Evolutionary conservation across 192 early-diverging fungal genomes (phyloP).

Genomic region (Fimicolochytrium jonesii): DNA sequence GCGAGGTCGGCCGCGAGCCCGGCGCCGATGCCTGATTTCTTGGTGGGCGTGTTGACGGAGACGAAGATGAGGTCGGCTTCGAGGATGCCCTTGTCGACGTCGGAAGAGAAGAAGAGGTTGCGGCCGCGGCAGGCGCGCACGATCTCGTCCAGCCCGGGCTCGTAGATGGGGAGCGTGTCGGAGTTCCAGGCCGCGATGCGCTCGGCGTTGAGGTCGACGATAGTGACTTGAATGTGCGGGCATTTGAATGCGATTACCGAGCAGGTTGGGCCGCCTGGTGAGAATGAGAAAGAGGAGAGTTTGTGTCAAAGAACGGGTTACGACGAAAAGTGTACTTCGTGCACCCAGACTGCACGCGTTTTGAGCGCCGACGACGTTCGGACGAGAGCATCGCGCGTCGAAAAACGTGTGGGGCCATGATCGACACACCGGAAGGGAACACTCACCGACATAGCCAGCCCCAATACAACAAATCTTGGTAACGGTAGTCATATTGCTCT

Average conservation of each 20-base stretch:
- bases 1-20: constrained; percentile 81
- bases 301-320: not conserved
- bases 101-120: constrained; percentile 86
- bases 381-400: not conserved
- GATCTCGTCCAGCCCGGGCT: constrained; percentile 85
- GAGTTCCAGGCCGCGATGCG: constrained; percentile 93
- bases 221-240: constrained; percentile 82
- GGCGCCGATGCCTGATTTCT: constrained; percentile 70
- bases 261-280: constrained; percentile 90
- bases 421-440: not conserved
- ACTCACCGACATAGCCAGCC: constrained; percentile 91
- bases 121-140: constrained; percentile 66
- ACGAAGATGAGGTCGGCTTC: constrained; percentile 87
- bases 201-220: constrained; percentile 75
- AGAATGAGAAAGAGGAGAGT: not conserved
- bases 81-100: constrained; percentile 71
- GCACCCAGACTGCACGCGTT: not conserved
- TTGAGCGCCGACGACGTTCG: not conserved
- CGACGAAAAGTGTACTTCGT: not conserved
- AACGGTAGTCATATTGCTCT: too few species aligned
- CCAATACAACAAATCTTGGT: constrained; percentile 89
- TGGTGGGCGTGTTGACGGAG: constrained; percentile 89
- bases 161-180: constrained; percentile 80
- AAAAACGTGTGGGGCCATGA: not conserved
- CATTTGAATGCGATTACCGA: constrained; percentile 90